These are phyloP conservation scores for Bauhinia variegata DNA, from an alignment of 306 rosid species.

Conservation along the genomic window DNA sequence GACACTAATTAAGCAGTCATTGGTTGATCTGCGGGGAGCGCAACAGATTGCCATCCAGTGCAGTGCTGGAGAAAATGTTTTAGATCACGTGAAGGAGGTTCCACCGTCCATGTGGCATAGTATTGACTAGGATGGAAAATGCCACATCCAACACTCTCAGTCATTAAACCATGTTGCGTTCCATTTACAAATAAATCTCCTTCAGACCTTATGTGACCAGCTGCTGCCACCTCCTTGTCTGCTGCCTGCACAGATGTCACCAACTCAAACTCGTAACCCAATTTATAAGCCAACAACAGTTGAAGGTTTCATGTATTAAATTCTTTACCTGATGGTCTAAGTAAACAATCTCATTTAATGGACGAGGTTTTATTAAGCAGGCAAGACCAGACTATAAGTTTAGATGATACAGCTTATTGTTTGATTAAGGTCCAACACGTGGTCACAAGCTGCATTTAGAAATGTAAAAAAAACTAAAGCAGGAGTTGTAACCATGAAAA, in stretches of 20 bases:
- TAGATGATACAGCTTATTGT: too few species aligned
- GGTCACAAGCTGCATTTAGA: too few species aligned
- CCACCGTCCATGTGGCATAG: slow-evolving; percentile 65
- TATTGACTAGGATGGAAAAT: slow-evolving; percentile 71
- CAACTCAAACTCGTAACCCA: slow-evolving; percentile 17
- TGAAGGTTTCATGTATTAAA: neutral
- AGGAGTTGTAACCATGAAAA: too few species aligned
- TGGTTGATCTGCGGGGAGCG: slow-evolving; percentile 61
- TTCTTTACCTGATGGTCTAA: neutral
- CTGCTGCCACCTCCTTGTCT: slow-evolving; percentile 62
- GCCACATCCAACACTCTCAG: slow-evolving; percentile 30
- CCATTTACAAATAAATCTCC: slow-evolving; percentile 79
- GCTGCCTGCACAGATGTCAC: slow-evolving; percentile 60
- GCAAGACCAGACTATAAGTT: neutral
- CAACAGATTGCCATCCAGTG: slow-evolving; percentile 77
- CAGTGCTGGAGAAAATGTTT: slow-evolving; percentile 70
- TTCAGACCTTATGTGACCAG: slow-evolving; percentile 74
- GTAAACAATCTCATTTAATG: neutral
- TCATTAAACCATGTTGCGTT: slow-evolving; percentile 68
- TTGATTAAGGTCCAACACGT: too few species aligned
- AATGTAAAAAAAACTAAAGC: too few species aligned
- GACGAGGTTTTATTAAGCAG: neutral
- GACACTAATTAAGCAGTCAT: slow-evolving; percentile 28
- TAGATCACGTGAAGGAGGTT: slow-evolving; percentile 64
- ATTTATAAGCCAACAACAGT: slow-evolving; percentile 1